Percentiles rank a stretch among this genome's conserved stretches.
phyloP scores from a whole-genome alignment of 352 stramenopile genomes.

The Elongisporangium anandrum region DNA sequence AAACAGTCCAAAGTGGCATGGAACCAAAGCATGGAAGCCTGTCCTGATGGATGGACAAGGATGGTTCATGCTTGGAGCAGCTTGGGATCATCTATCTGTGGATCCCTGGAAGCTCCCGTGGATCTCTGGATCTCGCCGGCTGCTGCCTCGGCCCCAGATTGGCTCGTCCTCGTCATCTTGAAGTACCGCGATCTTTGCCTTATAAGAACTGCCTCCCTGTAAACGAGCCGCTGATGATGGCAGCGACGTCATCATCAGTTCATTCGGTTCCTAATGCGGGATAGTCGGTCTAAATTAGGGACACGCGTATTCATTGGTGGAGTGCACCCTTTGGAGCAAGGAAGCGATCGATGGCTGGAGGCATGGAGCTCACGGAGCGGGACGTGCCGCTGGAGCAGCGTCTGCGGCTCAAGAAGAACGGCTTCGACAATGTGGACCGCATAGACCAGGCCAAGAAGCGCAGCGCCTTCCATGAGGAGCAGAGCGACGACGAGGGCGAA shows the following conservation, averaged over 20 bases:
- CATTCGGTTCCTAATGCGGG: background rate
- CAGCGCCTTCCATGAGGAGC: background rate
- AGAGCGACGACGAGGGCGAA: constrained; percentile 1
- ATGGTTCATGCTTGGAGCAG: background rate
- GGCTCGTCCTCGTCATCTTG: background rate
- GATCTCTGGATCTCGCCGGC: background rate
- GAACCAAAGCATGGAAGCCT: background rate
- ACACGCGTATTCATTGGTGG: background rate
- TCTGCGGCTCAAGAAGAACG: constrained; percentile 73
- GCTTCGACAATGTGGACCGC: constrained; percentile 35
- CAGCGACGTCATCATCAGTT: background rate
- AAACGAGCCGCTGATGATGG: background rate
- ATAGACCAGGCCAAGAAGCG: background rate
- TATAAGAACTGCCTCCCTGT: background rate
- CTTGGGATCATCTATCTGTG: background rate
- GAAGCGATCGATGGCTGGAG: background rate
- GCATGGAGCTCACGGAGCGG: constrained; percentile 15
- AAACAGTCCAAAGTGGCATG: background rate
- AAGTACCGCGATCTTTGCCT: background rate
- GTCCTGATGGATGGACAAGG: background rate
- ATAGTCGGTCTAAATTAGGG: background rate
- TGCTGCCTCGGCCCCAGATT: background rate
- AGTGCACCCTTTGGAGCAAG: background rate
- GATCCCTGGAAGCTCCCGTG: background rate
- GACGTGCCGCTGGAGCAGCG: constrained; percentile 78